phyloP scores from a whole-genome alignment of 2,329 filamentous ascomycete genomes.

The Thielaviopsis euricoi region DNA sequence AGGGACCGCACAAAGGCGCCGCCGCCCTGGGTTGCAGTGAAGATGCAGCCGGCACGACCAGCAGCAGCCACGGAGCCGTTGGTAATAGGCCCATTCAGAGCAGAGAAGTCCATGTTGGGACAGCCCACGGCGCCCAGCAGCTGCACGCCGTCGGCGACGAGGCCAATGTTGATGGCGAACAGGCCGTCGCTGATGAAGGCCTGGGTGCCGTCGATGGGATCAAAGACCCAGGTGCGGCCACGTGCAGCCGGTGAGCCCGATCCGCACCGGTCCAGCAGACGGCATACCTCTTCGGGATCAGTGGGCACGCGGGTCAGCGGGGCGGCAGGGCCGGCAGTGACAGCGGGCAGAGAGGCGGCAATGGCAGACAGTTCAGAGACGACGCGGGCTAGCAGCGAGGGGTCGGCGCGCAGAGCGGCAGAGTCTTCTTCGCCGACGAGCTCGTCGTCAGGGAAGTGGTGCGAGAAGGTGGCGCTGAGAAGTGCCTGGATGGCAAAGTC shows the following conservation, averaged over 20 bases:
- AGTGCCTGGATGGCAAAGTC: slow-evolving; percentile 44
- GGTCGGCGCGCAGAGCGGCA: slow-evolving; percentile 26
- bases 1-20: slow-evolving; percentile 32
- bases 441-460: slow-evolving; percentile 31
- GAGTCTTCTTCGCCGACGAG: slow-evolving; percentile 42
- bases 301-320: slow-evolving; percentile 18
- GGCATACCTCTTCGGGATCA: slow-evolving; percentile 30
- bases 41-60: slow-evolving; percentile 27
- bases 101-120: slow-evolving; percentile 27
- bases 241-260: slow-evolving; percentile 20
- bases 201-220: slow-evolving; percentile 44
- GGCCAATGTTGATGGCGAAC: slow-evolving; percentile 40
- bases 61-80: slow-evolving; percentile 29
- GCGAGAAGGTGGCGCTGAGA: slow-evolving; percentile 31
- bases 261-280: slow-evolving; percentile 36
- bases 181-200: slow-evolving; percentile 36
- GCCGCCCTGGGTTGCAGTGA: slow-evolving; percentile 31
- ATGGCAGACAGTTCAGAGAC: slow-evolving; percentile 26
- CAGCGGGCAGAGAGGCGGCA: slow-evolving; percentile 14
- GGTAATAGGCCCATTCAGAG: slow-evolving; percentile 22
- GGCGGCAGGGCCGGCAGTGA: slow-evolving; percentile 13
- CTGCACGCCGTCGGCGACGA: slow-evolving; percentile 34
- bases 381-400: slow-evolving; percentile 27
- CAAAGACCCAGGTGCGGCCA: slow-evolving; percentile 39
- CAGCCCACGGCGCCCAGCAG: slow-evolving; percentile 32